phyloP scores from a whole-genome alignment of 1,284 basidiomycete genomes.

The Phellopilus nigrolimitatus region DNA sequence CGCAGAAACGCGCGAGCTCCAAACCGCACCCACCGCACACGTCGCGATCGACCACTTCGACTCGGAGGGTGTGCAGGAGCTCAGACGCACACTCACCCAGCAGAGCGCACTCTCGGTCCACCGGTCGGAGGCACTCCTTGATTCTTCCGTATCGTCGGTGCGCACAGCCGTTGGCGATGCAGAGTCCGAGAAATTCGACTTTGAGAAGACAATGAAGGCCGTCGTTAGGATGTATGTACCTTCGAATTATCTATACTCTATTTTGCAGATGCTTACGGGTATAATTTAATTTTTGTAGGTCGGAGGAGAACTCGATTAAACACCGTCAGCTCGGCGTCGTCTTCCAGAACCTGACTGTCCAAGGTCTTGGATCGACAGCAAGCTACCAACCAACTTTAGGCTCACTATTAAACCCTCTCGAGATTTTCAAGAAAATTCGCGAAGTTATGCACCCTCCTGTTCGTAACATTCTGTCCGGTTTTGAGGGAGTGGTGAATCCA shows the following conservation, averaged over 20 bases:
- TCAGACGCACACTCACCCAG: slow-evolving; percentile 17
- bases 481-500: slow-evolving; percentile 31
- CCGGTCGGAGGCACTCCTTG: not conserved
- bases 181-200: slow-evolving; percentile 16
- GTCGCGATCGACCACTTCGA: slow-evolving; percentile 20
- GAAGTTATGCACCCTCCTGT: slow-evolving; percentile 23
- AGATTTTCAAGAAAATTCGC: slow-evolving; percentile 16
- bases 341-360: slow-evolving; percentile 25
- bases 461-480: slow-evolving; percentile 29
- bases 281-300: slow-evolving; percentile 5
- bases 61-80: slow-evolving; percentile 18
- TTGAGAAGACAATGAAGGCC: slow-evolving; percentile 12
- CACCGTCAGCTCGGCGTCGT: slow-evolving; percentile 21
- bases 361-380: slow-evolving; percentile 23
- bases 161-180: slow-evolving; percentile 10
- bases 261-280: slow-evolving; percentile 1
- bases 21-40: slow-evolving; percentile 10
- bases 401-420: slow-evolving; percentile 23
- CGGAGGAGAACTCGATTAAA: slow-evolving; percentile 3
- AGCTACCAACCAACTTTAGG: slow-evolving; percentile 26
- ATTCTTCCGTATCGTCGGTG: not conserved
- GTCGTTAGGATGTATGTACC: slow-evolving; percentile 6
- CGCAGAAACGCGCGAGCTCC: too few relatives aligned
- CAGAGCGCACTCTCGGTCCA: slow-evolving; percentile 10
- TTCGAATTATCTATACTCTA: not conserved